phyloP scores from a whole-genome alignment of 768 basidiomycete genomes.

The Coprinopsis sp. region DNA sequence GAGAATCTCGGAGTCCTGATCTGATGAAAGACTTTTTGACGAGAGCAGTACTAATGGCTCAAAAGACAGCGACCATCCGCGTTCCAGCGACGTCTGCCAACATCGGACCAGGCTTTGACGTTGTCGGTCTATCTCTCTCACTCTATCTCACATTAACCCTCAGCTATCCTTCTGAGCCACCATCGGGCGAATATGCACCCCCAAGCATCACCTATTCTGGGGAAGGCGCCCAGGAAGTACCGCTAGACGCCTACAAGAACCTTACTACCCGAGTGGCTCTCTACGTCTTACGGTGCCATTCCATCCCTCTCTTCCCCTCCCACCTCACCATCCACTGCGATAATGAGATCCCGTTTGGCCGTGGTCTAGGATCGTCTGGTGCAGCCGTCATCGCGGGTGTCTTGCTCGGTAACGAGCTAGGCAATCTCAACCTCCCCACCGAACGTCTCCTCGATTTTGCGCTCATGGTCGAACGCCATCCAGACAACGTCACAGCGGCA shows the following conservation, averaged over 20 bases:
- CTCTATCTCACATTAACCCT: constrained; percentile 77
- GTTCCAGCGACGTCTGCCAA: constrained; percentile 99
- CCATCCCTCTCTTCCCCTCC: constrained; percentile 68
- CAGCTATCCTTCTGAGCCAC: constrained; percentile 26
- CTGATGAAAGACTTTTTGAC: background rate
- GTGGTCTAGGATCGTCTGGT: constrained; percentile 95
- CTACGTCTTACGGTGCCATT: constrained; percentile 92
- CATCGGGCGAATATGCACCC: constrained; percentile 33
- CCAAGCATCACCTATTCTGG: constrained; percentile 78
- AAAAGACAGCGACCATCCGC: constrained; percentile 54
- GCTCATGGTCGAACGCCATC: constrained; percentile 98
- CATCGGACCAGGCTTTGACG: constrained; percentile 98
- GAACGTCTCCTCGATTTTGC: constrained; percentile 89
- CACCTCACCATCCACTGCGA: constrained; percentile 69
- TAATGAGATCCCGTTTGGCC: constrained; percentile 97
- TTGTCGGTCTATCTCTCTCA: constrained; percentile 95
- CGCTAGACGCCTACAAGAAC: constrained; percentile 94
- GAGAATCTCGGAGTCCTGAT: too few relatives aligned
- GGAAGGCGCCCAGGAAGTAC: constrained; percentile 87
- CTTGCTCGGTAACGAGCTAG: constrained; percentile 81
- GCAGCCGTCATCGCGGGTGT: constrained; percentile 99
- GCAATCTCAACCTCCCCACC: constrained; percentile 59
- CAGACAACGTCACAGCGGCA: constrained; percentile 98
- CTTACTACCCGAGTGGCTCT: constrained; percentile 95
- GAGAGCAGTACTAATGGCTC: background rate